A percentile compares a stretch with the other conserved stretches of the same genome.
Conservation (phyloP, 148 eudicot genomes). For the Nepenthes mirabilis region DNA sequence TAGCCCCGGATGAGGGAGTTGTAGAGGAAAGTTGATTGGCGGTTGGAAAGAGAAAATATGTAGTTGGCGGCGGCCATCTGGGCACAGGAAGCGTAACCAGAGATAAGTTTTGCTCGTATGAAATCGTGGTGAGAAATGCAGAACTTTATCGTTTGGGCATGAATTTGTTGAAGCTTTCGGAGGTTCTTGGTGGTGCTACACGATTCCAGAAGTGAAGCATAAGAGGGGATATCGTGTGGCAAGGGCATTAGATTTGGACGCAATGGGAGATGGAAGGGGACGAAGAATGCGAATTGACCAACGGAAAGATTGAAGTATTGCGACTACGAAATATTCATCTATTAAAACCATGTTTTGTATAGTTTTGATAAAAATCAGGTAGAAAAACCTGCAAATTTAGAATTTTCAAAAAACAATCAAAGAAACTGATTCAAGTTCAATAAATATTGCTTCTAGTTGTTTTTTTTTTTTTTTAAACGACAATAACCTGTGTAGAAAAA, state of each 20-base stretch:
- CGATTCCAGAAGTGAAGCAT: constrained; percentile 16
- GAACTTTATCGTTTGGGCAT: constrained; percentile 18
- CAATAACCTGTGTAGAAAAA: too few species aligned
- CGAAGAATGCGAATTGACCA: too few species aligned
- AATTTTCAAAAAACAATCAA: too few species aligned
- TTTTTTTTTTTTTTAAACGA: too few species aligned
- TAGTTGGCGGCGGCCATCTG: constrained; percentile 28
- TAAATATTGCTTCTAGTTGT: too few species aligned
- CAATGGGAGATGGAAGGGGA: too few species aligned
- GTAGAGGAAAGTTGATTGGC: constrained; percentile 35
- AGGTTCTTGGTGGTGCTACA: constrained; percentile 28
- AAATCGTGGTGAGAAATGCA: constrained; percentile 30
- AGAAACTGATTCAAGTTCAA: too few species aligned
- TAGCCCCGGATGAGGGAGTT: constrained; percentile 42
- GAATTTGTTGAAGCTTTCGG: constrained; percentile 18
- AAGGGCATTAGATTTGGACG: constrained; percentile 10
- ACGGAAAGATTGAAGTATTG: too few species aligned
- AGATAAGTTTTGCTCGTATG: constrained; percentile 35
- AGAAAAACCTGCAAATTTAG: too few species aligned
- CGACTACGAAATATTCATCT: too few species aligned
- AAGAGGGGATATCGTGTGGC: constrained; percentile 13
- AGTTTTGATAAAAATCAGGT: too few species aligned
- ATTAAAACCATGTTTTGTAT: too few species aligned
- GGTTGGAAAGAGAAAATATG: constrained; percentile 29
- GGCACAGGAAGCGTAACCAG: constrained; percentile 30